Evolutionary conservation across 768 basidiomycete genomes (phyloP), one percentile per base, ranked within the genome.

Genomic region (Tricholomella constricta): DNA sequence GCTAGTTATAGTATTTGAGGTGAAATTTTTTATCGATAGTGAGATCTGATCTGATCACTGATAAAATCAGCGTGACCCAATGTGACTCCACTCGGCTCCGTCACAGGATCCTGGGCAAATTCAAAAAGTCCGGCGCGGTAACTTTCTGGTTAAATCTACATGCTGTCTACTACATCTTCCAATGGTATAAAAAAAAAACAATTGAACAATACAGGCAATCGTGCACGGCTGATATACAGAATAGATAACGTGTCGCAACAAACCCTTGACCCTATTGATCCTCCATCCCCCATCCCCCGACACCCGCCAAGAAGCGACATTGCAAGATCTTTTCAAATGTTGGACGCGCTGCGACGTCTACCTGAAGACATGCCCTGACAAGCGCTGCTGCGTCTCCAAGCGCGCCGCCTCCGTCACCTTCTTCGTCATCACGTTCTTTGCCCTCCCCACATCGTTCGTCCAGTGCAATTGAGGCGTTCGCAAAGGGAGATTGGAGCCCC

Each of bases 361-460:
- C 81, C 60, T 85, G 84, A 38, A 98, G 76, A 69, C 97, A 98
- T 29, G 88, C 84, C 51, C 82, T 76, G 12, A 97, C 93, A 43
- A 98, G 80, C 27, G 83, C 84, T 38, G 90, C 86, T 2, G 92
- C 97, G 62, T 96, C 94, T 12, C 83, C 86, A 32, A 96, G 77
- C 7, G 84, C 78, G 5, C 93, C 89, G 31, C 94, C 94, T 3
- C 91, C 91, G 65, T 96, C 94, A 5, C 59, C 55, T 64, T 94
- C 94, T 62, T 84, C 80, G 4, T 91, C 92, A 2, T 88, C 89
- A 45, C 67, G 71, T 63, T 85, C 85, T 63, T 85, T 85, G 40
- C 76, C 88, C 19, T 89, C 89, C 8, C 75, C 80, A 60, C 93
- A 95, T 45, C 90, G 79, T 65, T 91, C 89, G 65, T 91, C 89